Evolutionary conservation across 176 grass and related monocot genomes (phyloP).

Genomic region (Canna indica): DNA sequence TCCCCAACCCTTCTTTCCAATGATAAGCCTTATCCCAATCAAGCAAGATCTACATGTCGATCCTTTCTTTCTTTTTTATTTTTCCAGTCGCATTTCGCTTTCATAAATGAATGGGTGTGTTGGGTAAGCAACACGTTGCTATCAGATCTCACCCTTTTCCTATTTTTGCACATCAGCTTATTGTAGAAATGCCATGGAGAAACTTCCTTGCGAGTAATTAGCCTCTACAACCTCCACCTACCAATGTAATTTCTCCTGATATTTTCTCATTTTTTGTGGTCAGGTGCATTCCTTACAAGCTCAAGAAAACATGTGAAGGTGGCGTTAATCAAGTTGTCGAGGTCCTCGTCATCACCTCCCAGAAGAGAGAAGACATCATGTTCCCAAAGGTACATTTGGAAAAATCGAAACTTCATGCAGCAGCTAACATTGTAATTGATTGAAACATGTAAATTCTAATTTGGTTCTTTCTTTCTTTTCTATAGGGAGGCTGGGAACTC

Average conservation of each 20-base stretch:
- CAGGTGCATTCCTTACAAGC: conserved; percentile 78
- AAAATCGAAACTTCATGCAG: too few species aligned
- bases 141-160: not conserved
- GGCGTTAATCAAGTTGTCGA: not conserved
- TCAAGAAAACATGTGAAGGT: not conserved
- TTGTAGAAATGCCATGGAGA: not conserved
- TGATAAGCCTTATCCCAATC: not conserved
- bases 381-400: conserved; percentile 13
- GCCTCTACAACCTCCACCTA: not conserved
- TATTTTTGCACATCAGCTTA: not conserved
- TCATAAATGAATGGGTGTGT: not conserved
- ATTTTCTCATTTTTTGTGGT: not conserved
- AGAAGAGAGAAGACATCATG: conserved; percentile 19
- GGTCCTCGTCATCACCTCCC: conserved; percentile 20
- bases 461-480: not conserved
- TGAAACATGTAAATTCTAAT: not conserved
- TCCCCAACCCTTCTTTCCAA: not conserved
- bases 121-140: not conserved
- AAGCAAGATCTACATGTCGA: not conserved
- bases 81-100: not conserved
- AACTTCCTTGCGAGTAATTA: too few species aligned
- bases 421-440: too few species aligned
- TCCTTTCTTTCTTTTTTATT: not conserved
- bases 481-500: conserved; percentile 14
- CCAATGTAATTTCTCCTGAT: not conserved